A percentile compares a stretch with the other conserved stretches of the same genome.
phyloP scores from a whole-genome alignment of 1,284 basidiomycete species.

The Melampsora americana region DNA sequence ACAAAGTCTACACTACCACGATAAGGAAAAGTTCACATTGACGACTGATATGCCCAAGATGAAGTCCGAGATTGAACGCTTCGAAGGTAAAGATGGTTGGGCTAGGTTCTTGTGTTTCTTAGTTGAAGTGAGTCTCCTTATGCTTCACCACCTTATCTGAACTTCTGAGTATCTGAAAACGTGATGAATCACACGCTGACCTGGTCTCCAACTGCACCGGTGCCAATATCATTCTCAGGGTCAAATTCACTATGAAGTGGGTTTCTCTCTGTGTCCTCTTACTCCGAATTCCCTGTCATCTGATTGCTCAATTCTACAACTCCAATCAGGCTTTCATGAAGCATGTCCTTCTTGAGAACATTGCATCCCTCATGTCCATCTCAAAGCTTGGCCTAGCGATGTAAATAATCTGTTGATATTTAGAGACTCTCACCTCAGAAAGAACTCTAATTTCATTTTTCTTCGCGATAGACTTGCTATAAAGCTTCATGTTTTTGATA shows the following conservation, averaged over 20 bases:
- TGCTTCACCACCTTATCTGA: neutral
- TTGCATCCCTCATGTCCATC: constrained; percentile 29
- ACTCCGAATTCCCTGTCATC: neutral
- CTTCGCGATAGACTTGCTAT: constrained; percentile 23
- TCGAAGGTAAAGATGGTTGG: constrained; percentile 58
- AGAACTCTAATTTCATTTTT: neutral
- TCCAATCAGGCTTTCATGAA: constrained; percentile 36
- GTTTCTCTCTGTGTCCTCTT: neutral
- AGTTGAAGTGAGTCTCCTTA: constrained; percentile 52
- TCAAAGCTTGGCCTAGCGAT: constrained; percentile 17
- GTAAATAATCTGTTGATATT: constrained; percentile 1
- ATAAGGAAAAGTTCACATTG: constrained; percentile 57
- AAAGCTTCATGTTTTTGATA: constrained; percentile 42
- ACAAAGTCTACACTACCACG: constrained; percentile 57
- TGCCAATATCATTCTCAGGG: neutral
- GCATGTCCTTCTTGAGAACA: constrained; percentile 38
- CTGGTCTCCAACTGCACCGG: neutral
- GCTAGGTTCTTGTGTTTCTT: constrained; percentile 55
- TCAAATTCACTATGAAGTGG: constrained; percentile 41
- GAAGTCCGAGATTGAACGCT: constrained; percentile 58
- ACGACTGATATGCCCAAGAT: constrained; percentile 57
- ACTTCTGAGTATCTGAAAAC: neutral
- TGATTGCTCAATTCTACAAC: neutral
- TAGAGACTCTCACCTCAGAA: neutral
- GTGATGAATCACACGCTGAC: neutral